Evolutionary conservation across 176 grass and related monocot species (phyloP), one percentile per base, ranked within the genome.

Genomic region (Aechmea fasciata): DNA sequence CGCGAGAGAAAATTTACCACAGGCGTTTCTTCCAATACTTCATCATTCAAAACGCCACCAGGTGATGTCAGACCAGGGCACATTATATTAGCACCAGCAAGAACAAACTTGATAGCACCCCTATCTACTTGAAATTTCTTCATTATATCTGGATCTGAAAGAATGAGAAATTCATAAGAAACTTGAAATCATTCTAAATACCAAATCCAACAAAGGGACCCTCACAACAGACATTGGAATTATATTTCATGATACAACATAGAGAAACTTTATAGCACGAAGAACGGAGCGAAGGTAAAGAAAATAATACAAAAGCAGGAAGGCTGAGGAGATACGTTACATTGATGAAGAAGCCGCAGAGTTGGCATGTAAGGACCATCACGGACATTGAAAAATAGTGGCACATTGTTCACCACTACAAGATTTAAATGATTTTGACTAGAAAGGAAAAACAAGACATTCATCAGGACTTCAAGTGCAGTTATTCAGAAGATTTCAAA

Each of bases 371-470:
- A 93, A 65, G 94, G 89, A 50, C 89, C 94, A 75, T 99, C 94
- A 22, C 87, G 89, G 64, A 99, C 81, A 54, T 99, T 99, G 80
- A 99, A 99, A 66, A 99, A 93, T 3, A 93, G 84, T 3, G 94
- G 94, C 15, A 99, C 89, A 75, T 90, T 99, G 74, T 93, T 99
- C 69, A 99, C 87, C 79, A 99, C 87, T 48, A 99, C 89, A 79
- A 99, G 83, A 84, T 99, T 99, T n/a, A 99, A 80, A 89, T 99
- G 89, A 65, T 99, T 99, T 87, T 99, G 94, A 81, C 94, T 99
- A 82, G 2, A 85, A 68, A 71, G 52, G 50, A 68, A 33, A 71
- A 76, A 15, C 29, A 10, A 68, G 69, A 81, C 13, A 59, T 15
- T 59, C 18, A 9, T 18, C 54, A 15, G 54, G 18, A 59, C 33